Percentiles rank a stretch among this genome's conserved stretches.
Conservation (phyloP, 441 rosid genomes). For the Euphorbia celastroides region DNA sequence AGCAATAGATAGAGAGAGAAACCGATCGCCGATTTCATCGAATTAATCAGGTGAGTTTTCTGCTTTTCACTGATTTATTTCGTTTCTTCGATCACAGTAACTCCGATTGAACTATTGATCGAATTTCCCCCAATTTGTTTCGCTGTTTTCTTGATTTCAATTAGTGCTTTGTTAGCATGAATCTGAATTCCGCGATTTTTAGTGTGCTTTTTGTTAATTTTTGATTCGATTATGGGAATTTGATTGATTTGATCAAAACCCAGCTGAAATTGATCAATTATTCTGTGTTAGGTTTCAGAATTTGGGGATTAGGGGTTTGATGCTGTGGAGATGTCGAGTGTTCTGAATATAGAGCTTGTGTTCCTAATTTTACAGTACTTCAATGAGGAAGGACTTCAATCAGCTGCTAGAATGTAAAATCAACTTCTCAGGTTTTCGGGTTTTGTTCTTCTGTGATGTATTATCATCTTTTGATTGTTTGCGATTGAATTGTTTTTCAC, state of each 20-base stretch:
- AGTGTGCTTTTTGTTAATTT: neutral
- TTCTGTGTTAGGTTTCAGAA: neutral
- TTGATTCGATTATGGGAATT: constrained; percentile 2
- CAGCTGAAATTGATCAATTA: neutral
- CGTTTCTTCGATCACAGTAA: neutral
- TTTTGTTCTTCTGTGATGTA: neutral
- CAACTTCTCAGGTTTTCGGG: neutral
- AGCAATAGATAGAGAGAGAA: neutral
- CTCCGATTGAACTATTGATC: neutral
- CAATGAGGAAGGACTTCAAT: constrained; percentile 47
- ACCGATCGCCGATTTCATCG: neutral
- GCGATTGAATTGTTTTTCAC: neutral
- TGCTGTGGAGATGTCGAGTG: constrained; percentile 26
- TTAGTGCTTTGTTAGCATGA: neutral
- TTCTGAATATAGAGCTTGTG: constrained; percentile 43
- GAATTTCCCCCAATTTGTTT: neutral
- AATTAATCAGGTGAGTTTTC: neutral
- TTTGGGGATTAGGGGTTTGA: constrained; percentile 16
- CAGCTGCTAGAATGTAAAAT: constrained; percentile 40
- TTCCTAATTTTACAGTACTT: constrained; percentile 48
- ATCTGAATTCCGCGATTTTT: constrained; percentile 1
- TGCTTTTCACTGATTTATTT: neutral
- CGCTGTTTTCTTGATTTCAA: neutral
- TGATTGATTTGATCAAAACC: neutral
- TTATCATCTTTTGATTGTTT: neutral